Evolutionary conservation across 441 rosid species (phyloP).

Genomic region (Biscutella laevigata): DNA sequence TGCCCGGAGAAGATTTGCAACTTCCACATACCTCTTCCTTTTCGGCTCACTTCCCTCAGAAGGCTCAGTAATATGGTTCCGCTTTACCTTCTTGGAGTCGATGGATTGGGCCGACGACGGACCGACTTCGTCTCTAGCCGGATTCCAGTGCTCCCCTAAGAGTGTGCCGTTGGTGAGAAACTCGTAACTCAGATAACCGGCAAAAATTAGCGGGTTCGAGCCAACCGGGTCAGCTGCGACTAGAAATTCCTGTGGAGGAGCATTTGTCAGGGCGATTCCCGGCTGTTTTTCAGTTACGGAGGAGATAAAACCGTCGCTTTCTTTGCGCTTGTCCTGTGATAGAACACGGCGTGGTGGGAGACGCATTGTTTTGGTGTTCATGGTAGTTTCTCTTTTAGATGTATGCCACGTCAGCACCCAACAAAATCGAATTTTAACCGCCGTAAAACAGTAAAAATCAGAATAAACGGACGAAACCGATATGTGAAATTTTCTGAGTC

Average conservation of each 20-base stretch:
- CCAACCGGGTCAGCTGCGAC: constrained; percentile 25
- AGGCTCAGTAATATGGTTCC: constrained; percentile 26
- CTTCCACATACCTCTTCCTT: constrained; percentile 44
- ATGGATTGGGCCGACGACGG: neutral
- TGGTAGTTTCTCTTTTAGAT: constrained; percentile 20
- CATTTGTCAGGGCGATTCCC: constrained; percentile 19
- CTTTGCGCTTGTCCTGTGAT: constrained; percentile 58
- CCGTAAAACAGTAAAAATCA: constrained; percentile 3
- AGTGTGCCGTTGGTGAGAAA: constrained; percentile 58
- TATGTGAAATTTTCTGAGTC: neutral
- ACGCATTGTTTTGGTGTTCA: constrained; percentile 90
- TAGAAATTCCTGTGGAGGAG: constrained; percentile 16
- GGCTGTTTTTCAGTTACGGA: constrained; percentile 20
- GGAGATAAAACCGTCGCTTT: constrained; percentile 35
- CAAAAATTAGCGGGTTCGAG: constrained; percentile 43
- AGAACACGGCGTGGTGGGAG: constrained; percentile 74
- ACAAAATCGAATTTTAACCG: constrained; percentile 2
- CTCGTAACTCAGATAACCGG: constrained; percentile 71
- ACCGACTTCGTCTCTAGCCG: constrained; percentile 28
- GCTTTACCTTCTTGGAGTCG: constrained; percentile 16
- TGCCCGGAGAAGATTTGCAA: constrained; percentile 48
- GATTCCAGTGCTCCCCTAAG: constrained; percentile 46
- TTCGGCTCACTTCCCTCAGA: constrained; percentile 28
- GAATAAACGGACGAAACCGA: neutral
- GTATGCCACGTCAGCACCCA: constrained; percentile 67